phyloP scores from a whole-genome alignment of 2,329 filamentous ascomycete genomes.

The Penicillium italicum region DNA sequence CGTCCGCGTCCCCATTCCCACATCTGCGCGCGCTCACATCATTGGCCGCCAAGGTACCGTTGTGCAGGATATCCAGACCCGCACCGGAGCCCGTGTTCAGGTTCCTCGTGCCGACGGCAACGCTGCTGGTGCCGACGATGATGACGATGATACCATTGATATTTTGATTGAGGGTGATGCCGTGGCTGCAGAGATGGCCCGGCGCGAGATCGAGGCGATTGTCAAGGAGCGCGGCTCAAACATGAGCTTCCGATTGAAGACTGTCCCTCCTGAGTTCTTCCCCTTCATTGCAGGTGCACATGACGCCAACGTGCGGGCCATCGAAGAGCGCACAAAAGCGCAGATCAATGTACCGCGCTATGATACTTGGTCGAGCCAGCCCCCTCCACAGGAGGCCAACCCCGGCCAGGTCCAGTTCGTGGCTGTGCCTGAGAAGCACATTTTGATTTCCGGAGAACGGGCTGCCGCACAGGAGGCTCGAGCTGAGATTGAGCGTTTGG shows the following conservation, averaged over 20 bases:
- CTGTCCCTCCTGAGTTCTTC: constrained; percentile 87
- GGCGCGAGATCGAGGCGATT: constrained; percentile 79
- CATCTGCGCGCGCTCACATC: constrained; percentile 79
- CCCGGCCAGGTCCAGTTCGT: constrained; percentile 67
- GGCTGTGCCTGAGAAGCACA: constrained; percentile 70
- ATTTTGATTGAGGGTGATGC: constrained; percentile 89
- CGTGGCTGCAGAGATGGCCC: constrained; percentile 78
- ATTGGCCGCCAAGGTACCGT: constrained; percentile 88
- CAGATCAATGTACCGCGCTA: constrained; percentile 80
- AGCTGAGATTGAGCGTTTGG: constrained; percentile 74
- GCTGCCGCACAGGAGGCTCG: constrained; percentile 74
- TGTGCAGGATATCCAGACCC: constrained; percentile 85
- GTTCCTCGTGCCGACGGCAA: constrained; percentile 75
- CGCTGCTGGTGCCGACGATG: constrained; percentile 65
- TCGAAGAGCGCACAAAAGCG: constrained; percentile 71
- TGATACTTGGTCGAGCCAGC: constrained; percentile 66
- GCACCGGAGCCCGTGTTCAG: constrained; percentile 85
- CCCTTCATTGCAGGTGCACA: constrained; percentile 86
- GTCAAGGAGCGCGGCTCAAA: constrained; percentile 80
- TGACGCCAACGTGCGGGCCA: constrained; percentile 62
- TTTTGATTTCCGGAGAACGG: constrained; percentile 83
- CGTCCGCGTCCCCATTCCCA: constrained; percentile 74
- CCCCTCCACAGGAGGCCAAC: constrained; percentile 60
- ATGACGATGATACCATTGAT: constrained; percentile 73
- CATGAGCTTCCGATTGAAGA: constrained; percentile 74